Conservation (phyloP, 1,139 yeast genomes). For the Diutina siamensis region DNA sequence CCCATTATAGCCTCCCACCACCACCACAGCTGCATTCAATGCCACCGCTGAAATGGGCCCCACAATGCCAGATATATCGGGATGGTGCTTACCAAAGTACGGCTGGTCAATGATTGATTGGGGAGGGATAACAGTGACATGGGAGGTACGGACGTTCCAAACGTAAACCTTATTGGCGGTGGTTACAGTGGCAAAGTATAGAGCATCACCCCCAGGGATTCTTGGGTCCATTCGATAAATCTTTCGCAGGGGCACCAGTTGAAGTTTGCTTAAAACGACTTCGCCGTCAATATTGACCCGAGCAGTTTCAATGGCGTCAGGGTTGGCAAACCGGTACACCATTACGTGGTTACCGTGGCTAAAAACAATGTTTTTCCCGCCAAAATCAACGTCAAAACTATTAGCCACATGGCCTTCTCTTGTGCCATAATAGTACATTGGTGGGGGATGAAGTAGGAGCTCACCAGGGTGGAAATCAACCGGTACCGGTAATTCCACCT, state of each 20-base stretch:
- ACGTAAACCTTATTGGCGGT: slow-evolving; percentile 27
- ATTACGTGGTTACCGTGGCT: slow-evolving; percentile 17
- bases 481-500: not conserved
- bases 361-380: slow-evolving; percentile 29
- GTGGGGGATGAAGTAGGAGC: not conserved
- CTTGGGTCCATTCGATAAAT: not conserved
- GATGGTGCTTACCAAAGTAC: slow-evolving; percentile 2
- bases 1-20: slow-evolving; percentile 57
- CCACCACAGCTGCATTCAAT: slow-evolving; percentile 34
- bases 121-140: not conserved
- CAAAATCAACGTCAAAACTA: slow-evolving; percentile 38
- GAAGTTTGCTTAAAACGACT: not conserved
- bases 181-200: slow-evolving; percentile 32
- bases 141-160: slow-evolving; percentile 27
- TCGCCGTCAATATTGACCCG: not conserved
- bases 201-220: slow-evolving; percentile 45
- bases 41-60: slow-evolving; percentile 19
- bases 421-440: slow-evolving; percentile 9
- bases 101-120: not conserved
- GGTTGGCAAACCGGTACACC: slow-evolving; percentile 16
- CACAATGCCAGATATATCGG: slow-evolving; percentile 9
- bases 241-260: not conserved
- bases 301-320: not conserved
- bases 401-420: slow-evolving; percentile 8
- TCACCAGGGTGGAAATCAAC: not conserved